phyloP scores from a whole-genome alignment of 108 stramenopile genomes.

The Skeletonema potamos region DNA sequence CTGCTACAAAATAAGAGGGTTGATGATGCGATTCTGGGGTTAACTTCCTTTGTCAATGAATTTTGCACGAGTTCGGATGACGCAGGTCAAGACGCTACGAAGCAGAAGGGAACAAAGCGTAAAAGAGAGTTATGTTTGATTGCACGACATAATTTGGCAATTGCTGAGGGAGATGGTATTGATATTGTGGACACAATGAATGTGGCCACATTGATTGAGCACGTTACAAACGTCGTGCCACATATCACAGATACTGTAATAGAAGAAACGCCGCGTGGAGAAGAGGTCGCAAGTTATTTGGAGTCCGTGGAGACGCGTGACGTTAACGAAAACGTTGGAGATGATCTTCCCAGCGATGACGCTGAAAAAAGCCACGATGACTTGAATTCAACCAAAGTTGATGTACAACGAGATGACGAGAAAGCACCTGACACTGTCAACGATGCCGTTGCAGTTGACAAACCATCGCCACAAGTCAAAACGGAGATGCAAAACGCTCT shows the following conservation, averaged over 20 bases:
- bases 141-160: constrained; percentile 25
- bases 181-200: neutral
- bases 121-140: constrained; percentile 23
- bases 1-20: constrained; percentile 24
- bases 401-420: neutral
- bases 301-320: neutral
- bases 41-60: constrained; percentile 9
- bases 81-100: neutral
- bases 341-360: neutral
- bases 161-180: neutral
- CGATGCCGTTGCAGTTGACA: neutral
- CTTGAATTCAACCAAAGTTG: neutral
- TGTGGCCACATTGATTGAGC: neutral
- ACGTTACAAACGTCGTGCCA: neutral
- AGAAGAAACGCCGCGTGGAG: neutral
- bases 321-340: neutral
- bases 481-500: constrained; percentile 37
- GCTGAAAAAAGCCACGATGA: neutral
- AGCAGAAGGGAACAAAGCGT: constrained; percentile 1
- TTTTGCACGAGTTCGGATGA: neutral
- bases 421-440: neutral
- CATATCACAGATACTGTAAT: neutral
- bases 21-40: constrained; percentile 19
- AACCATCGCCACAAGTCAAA: neutral
- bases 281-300: neutral